A percentile compares a stretch with the other conserved stretches of the same genome.
These are phyloP conservation scores for Kingdonia uniflora DNA, from an alignment of 164 flowering plant genomes.

Conservation along the genomic window DNA sequence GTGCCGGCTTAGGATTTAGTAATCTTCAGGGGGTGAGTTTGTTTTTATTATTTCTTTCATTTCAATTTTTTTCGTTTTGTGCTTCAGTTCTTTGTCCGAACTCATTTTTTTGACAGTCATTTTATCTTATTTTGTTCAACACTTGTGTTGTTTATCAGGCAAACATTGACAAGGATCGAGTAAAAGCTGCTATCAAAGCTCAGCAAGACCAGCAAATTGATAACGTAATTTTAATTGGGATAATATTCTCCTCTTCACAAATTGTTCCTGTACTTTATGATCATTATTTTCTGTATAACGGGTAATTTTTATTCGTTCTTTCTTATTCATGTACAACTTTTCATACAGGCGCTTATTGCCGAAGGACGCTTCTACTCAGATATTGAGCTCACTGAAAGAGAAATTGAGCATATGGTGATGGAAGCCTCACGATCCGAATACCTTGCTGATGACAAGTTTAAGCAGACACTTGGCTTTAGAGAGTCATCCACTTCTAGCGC, in stretches of 20 bases:
- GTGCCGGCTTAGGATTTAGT: constrained; percentile 98
- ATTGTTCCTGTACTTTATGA: too few relatives aligned
- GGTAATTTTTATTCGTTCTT: not conserved
- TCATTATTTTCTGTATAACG: too few relatives aligned
- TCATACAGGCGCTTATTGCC: constrained; percentile 76
- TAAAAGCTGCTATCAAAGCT: constrained; percentile 97
- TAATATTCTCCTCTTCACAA: too few relatives aligned
- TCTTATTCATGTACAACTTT: not conserved
- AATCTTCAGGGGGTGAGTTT: constrained; percentile 77
- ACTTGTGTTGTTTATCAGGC: constrained; percentile 33
- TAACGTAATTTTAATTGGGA: constrained; percentile 37
- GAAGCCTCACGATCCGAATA: constrained; percentile 94
- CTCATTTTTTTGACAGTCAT: not conserved
- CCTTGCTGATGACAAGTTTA: constrained; percentile 53
- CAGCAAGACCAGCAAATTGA: constrained; percentile 98
- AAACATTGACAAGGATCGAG: constrained; percentile 72
- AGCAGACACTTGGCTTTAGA: constrained; percentile 38
- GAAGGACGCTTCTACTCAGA: constrained; percentile 96
- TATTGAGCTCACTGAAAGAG: constrained; percentile 99
- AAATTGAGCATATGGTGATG: constrained; percentile 96
- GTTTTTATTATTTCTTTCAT: not conserved
- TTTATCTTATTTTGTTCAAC: not conserved
- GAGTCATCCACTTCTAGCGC: constrained; percentile 84
- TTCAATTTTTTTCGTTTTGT: not conserved
- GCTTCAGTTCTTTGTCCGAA: not conserved